Percentiles rank a stretch among this genome's conserved stretches.
phyloP scores from a whole-genome alignment of 2,329 filamentous ascomycete genomes.

The Chalaropsis thielavioides region DNA sequence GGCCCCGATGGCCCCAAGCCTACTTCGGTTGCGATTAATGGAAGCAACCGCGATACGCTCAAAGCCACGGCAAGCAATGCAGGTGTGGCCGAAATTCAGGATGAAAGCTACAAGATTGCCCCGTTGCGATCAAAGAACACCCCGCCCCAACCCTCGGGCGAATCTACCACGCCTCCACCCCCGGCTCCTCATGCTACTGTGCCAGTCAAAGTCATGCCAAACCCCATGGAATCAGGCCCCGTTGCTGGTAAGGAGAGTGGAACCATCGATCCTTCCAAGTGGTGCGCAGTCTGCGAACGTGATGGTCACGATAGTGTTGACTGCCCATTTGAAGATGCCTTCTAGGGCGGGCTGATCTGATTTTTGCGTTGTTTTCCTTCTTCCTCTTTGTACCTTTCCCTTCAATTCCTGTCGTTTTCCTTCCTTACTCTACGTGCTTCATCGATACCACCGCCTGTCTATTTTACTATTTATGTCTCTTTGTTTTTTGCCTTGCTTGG shows the following conservation, averaged over 20 bases:
- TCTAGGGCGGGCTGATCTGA: constrained; percentile 28
- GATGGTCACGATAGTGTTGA: constrained; percentile 95
- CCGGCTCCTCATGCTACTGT: constrained; percentile 18
- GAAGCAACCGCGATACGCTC: constrained; percentile 18
- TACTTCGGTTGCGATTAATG: constrained; percentile 17
- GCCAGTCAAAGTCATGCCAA: constrained; percentile 39
- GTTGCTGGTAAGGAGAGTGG: constrained; percentile 67
- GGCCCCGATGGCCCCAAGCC: constrained; percentile 31
- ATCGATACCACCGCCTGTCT: constrained; percentile 11
- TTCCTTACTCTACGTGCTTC: neutral
- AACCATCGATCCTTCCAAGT: constrained; percentile 69
- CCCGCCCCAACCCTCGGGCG: neutral
- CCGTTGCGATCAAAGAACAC: constrained; percentile 37
- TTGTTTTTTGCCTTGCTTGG: neutral
- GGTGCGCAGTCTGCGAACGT: constrained; percentile 92
- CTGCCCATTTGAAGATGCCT: constrained; percentile 79
- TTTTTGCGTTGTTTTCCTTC: neutral
- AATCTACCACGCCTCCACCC: neutral
- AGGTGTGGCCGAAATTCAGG: constrained; percentile 22
- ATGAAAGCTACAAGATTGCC: constrained; percentile 36
- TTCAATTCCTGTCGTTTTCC: neutral
- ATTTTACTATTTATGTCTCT: neutral
- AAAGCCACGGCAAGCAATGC: constrained; percentile 7
- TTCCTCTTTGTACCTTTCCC: neutral
- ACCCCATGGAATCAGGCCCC: constrained; percentile 50